A percentile compares a stretch with the other conserved stretches of the same genome.
Evolutionary conservation across 2,329 filamentous ascomycete species (phyloP).

Genomic region (Aspergillus sp.): DNA sequence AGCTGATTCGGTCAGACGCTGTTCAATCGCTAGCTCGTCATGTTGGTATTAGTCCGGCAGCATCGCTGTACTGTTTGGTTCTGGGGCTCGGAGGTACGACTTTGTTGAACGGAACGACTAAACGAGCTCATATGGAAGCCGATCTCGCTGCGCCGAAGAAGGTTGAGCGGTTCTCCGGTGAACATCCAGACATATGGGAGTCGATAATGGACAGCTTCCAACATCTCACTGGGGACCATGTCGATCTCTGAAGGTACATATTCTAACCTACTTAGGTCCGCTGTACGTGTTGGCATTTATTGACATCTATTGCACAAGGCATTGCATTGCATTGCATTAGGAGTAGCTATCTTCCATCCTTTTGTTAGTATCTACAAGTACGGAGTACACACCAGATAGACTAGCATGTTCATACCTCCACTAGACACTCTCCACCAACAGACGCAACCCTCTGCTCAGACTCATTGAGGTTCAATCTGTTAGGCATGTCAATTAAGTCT

Average conservation of each 20-base stretch:
- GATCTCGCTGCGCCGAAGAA: constrained; percentile 48
- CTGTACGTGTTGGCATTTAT: too few species aligned
- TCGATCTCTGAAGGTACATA: neutral
- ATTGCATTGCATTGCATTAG: too few species aligned
- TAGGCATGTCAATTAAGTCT: too few species aligned
- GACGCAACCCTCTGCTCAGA: too few species aligned
- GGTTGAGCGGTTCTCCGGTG: constrained; percentile 43
- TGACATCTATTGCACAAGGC: too few species aligned
- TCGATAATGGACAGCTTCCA: constrained; percentile 50
- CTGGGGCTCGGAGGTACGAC: constrained; percentile 50
- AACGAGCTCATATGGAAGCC: constrained; percentile 49
- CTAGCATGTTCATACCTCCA: too few species aligned
- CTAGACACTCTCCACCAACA: too few species aligned
- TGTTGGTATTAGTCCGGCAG: constrained; percentile 41
- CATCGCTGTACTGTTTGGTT: constrained; percentile 57
- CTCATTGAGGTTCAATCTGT: too few species aligned
- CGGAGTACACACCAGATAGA: too few species aligned
- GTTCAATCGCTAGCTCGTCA: constrained; percentile 51
- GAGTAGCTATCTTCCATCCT: too few species aligned
- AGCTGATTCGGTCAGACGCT: constrained; percentile 45
- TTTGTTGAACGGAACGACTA: constrained; percentile 58
- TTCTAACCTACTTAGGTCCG: neutral
- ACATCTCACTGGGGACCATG: constrained; percentile 30
- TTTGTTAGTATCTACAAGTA: too few species aligned
- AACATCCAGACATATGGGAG: constrained; percentile 51